Evolutionary conservation across 1,284 basidiomycete genomes (phyloP).

Genomic region (Cryptococcus amylolentus): DNA sequence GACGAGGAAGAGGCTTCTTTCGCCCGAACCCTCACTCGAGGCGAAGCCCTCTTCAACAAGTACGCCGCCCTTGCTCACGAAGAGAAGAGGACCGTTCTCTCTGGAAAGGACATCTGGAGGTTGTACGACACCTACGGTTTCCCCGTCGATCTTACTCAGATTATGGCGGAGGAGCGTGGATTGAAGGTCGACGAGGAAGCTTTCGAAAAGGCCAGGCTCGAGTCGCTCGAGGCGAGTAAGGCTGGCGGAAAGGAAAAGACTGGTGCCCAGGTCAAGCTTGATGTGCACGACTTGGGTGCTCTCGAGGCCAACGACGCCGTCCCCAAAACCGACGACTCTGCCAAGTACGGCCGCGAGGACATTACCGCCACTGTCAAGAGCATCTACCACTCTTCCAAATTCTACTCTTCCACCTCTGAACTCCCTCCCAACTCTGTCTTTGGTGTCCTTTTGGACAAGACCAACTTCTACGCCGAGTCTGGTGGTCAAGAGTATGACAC

Average conservation of each 20-base stretch:
- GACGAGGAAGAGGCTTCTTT: slow-evolving; percentile 98
- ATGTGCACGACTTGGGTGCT: slow-evolving; percentile 89
- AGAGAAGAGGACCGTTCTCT: slow-evolving; percentile 65
- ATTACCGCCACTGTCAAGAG: slow-evolving; percentile 74
- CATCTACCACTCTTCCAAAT: slow-evolving; percentile 79
- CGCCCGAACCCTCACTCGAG: slow-evolving; percentile 90
- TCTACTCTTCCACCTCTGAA: slow-evolving; percentile 64
- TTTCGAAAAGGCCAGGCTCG: slow-evolving; percentile 83
- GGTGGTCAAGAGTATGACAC: slow-evolving; percentile 98
- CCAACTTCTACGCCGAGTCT: slow-evolving; percentile 97
- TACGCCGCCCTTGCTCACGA: slow-evolving; percentile 72
- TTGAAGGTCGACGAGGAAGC: slow-evolving; percentile 82
- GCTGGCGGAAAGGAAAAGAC: slow-evolving; percentile 59
- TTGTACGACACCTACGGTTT: slow-evolving; percentile 99
- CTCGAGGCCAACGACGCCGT: slow-evolving; percentile 76
- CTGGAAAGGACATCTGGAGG: slow-evolving; percentile 92
- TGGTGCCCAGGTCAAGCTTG: slow-evolving; percentile 75
- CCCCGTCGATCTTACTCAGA: slow-evolving; percentile 90
- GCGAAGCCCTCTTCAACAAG: slow-evolving; percentile 93
- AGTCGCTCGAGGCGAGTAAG: slow-evolving; percentile 89
- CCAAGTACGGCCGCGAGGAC: slow-evolving; percentile 81
- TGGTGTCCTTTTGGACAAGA: slow-evolving; percentile 85
- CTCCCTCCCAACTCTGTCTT: slow-evolving; percentile 65
- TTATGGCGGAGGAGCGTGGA: slow-evolving; percentile 95
- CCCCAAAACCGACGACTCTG: slow-evolving; percentile 90